Percentiles rank a stretch among this genome's conserved stretches.
phyloP scores from a whole-genome alignment of 371 early-diverging fungal species.

The Chytridiales sp. region DNA sequence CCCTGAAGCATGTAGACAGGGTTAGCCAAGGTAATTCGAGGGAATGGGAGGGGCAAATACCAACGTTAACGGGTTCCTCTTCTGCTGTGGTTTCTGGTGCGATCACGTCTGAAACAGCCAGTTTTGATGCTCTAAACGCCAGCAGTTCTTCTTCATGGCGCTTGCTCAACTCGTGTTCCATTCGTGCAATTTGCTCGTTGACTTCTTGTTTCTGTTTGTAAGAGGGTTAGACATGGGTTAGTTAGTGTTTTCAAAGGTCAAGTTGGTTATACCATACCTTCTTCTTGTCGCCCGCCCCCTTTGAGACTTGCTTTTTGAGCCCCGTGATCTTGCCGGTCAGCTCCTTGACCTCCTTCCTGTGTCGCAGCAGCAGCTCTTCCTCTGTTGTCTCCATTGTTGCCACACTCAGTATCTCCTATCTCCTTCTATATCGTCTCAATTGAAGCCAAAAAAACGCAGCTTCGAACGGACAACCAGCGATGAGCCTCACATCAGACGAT shows the following conservation, averaged over 20 bases:
- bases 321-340: constrained; percentile 66
- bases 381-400: no score
- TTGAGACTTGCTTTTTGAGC: constrained; percentile 73
- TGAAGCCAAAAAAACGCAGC: no score
- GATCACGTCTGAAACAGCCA: background rate
- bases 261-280: constrained; percentile 24
- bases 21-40: no score
- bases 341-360: constrained; percentile 73
- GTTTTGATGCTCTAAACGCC: constrained; percentile 20
- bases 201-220: constrained; percentile 76
- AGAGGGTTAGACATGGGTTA: background rate
- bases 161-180: constrained; percentile 64
- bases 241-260: background rate
- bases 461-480: no score
- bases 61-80: no score
- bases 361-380: constrained; percentile 63
- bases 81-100: constrained; percentile 15
- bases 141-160: constrained; percentile 70
- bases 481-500: constrained; percentile 79
- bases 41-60: no score
- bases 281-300: constrained; percentile 70
- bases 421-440: no score
- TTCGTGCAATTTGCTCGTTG: constrained; percentile 60
- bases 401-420: no score
- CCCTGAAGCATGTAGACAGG: no score